Evolutionary conservation across 495 filamentous ascomycete species (phyloP).

Genomic region (Tuber indicum): DNA sequence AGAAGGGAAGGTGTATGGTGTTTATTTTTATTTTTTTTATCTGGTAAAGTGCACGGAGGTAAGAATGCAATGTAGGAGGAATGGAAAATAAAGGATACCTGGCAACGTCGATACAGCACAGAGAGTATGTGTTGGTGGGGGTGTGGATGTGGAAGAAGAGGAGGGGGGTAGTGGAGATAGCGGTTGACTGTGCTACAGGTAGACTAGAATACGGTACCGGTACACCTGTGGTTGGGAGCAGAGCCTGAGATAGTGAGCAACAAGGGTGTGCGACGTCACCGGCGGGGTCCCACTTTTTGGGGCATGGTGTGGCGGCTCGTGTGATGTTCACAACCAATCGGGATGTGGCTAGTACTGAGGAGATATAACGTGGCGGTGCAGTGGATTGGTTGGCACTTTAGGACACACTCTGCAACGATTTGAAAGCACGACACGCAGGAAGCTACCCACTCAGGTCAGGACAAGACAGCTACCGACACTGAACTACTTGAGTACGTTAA

Average conservation of each 20-base stretch:
- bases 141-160: constrained; percentile 5
- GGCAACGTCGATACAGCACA: constrained; percentile 22
- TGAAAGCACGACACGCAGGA: neutral
- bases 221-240: neutral
- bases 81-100: constrained; percentile 10
- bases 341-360: constrained; percentile 15
- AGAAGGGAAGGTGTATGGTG: constrained; percentile 8
- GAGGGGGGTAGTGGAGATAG: neutral
- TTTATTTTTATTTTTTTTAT: neutral
- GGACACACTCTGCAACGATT: constrained; percentile 28
- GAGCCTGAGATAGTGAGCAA: constrained; percentile 8
- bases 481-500: neutral
- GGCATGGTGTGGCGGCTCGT: constrained; percentile 22
- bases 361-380: constrained; percentile 32
- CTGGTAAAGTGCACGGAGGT: neutral
- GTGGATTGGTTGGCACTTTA: constrained; percentile 26
- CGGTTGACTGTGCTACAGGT: neutral
- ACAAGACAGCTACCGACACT: constrained; percentile 25
- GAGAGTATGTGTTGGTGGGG: constrained; percentile 9
- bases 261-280: constrained; percentile 31
- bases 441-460: neutral
- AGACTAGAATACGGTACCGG: neutral
- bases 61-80: neutral
- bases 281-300: constrained; percentile 13
- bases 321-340: constrained; percentile 13